phyloP scores from a whole-genome alignment of 202 grass and related monocot species.

The Miscanthus sacchariflorus region DNA sequence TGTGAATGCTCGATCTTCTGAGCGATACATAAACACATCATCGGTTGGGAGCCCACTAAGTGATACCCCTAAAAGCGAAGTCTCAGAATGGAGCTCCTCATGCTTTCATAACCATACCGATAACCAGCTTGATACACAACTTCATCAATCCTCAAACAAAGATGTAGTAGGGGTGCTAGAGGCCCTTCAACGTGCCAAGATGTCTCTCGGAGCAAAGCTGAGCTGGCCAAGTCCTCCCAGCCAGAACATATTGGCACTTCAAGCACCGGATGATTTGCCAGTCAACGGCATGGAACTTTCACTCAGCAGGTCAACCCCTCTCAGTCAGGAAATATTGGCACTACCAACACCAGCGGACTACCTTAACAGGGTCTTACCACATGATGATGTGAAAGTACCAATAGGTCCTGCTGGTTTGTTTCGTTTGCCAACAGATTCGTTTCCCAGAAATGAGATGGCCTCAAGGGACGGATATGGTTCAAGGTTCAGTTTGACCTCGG shows the following conservation, averaged over 20 bases:
- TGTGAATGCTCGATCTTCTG: constrained; percentile 32
- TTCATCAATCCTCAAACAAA: constrained; percentile 52
- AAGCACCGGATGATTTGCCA: constrained; percentile 50
- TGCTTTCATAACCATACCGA: constrained; percentile 62
- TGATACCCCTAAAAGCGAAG: constrained; percentile 58
- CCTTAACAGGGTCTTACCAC: constrained; percentile 13
- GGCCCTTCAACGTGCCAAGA: constrained; percentile 78
- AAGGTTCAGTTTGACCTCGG: constrained; percentile 53
- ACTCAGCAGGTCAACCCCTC: constrained; percentile 34
- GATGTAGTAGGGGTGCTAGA: constrained; percentile 78
- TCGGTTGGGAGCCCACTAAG: constrained; percentile 53
- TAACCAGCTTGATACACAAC: constrained; percentile 56
- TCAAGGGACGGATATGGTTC: constrained; percentile 40
- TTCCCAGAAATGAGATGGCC: constrained; percentile 39
- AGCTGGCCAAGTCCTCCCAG: constrained; percentile 43
- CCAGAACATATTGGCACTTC: constrained; percentile 59
- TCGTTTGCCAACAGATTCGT: constrained; percentile 79
- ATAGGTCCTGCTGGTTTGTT: constrained; percentile 74
- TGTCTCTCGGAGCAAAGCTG: constrained; percentile 74
- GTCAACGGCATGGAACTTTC: constrained; percentile 38
- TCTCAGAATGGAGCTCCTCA: constrained; percentile 61
- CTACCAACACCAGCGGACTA: constrained; percentile 34
- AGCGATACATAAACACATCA: constrained; percentile 42
- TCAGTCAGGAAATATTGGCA: constrained; percentile 40
- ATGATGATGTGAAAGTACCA: constrained; percentile 55